Evolutionary conservation across 2,329 filamentous ascomycete genomes (phyloP).

Genomic region (Gliomastix tumulicola): DNA sequence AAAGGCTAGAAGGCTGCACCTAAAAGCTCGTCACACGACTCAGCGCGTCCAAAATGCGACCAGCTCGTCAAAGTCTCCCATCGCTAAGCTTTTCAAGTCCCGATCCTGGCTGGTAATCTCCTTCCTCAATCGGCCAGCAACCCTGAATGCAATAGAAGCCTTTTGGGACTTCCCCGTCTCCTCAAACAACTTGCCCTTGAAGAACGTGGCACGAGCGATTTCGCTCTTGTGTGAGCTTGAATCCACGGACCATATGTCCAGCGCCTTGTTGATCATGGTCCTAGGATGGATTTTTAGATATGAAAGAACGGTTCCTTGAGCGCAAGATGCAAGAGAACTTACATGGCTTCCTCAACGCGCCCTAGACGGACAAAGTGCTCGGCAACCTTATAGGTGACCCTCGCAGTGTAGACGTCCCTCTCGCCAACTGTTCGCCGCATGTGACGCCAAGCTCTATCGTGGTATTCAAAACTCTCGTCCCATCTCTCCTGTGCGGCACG

Average conservation of each 20-base stretch:
- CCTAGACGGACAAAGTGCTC: slow-evolving; percentile 4
- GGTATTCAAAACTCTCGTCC: slow-evolving; percentile 7
- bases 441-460: slow-evolving; percentile 4
- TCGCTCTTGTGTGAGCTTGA: slow-evolving; percentile 6
- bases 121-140: slow-evolving; percentile 4
- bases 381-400: slow-evolving; percentile 5
- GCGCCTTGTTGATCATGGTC: slow-evolving; percentile 1
- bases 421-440: slow-evolving; percentile 6
- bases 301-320: too few species aligned
- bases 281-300: neutral
- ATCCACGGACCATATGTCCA: slow-evolving; percentile 4
- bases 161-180: slow-evolving; percentile 4
- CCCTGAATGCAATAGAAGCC: slow-evolving; percentile 3
- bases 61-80: slow-evolving; percentile 6
- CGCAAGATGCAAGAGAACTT: slow-evolving; percentile 1
- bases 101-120: slow-evolving; percentile 5
- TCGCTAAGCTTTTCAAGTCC: slow-evolving; percentile 1
- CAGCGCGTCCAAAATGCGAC: slow-evolving; percentile 6
- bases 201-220: slow-evolving; percentile 7
- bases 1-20: too few species aligned
- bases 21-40: too few species aligned
- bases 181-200: slow-evolving; percentile 6
- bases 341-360: slow-evolving; percentile 4
- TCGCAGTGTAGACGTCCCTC: slow-evolving; percentile 5
- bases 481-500: slow-evolving; percentile 2